Evolutionary conservation across 2,329 filamentous ascomycete genomes (phyloP).

Genomic region (Hirsutella thompsonii): DNA sequence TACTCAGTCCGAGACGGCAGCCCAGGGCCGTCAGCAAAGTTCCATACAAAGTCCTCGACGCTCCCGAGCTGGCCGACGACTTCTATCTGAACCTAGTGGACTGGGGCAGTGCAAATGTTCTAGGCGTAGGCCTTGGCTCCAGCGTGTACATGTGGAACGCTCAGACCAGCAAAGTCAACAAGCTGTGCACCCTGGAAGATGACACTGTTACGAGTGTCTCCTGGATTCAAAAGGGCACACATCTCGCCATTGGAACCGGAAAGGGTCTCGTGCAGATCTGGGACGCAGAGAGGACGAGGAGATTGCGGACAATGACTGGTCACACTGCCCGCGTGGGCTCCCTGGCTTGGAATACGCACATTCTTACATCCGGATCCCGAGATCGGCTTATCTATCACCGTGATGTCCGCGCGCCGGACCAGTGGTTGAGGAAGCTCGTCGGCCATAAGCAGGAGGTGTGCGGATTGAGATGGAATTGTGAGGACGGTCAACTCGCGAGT

Average conservation of each 20-base stretch:
- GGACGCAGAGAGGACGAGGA: conserved; percentile 79
- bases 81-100: conserved; percentile 97
- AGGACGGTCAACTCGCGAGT: conserved; percentile 87
- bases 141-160: conserved; percentile 99
- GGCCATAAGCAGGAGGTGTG: conserved; percentile 98
- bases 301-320: conserved; percentile 90
- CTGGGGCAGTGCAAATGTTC: conserved; percentile 89
- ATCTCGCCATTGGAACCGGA: conserved; percentile 87
- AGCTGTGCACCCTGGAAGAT: conserved; percentile 82
- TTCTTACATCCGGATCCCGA: conserved; percentile 86
- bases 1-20: conserved; percentile 79
- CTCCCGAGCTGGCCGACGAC: conserved; percentile 89
- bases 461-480: conserved; percentile 91
- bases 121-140: conserved; percentile 83
- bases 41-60: conserved; percentile 94
- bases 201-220: conserved; percentile 94
- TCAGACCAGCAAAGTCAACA: conserved; percentile 78
- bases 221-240: conserved; percentile 96
- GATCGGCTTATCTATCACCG: conserved; percentile 92
- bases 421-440: conserved; percentile 74
- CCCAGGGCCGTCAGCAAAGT: conserved; percentile 89
- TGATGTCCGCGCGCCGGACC: conserved; percentile 84
- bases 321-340: conserved; percentile 89
- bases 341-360: conserved; percentile 95
- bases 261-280: conserved; percentile 95